Evolutionary conservation across 1,284 basidiomycete genomes (phyloP), one percentile per base, ranked within the genome.

Genomic region (Dichomitus squalens): DNA sequence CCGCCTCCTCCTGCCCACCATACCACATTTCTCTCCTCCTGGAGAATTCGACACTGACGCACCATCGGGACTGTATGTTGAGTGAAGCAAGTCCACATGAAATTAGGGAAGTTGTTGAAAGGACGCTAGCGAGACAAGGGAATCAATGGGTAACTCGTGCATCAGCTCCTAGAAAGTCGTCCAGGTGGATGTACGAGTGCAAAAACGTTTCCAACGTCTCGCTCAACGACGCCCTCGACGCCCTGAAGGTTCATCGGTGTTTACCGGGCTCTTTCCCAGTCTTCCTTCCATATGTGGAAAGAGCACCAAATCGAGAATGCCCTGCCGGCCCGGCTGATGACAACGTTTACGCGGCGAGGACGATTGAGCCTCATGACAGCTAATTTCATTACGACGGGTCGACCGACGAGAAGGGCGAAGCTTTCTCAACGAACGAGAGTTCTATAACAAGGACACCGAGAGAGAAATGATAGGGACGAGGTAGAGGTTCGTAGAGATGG

Each of bases 221-320:
- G 58, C 55, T 49, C 31, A 46, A 58, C 56, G 61, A 52, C 44
- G 58, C 29, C 29, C 52, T 60, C 61, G 52, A 60, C 58, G 57
- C 58, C 51, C 55, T 31, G 43, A 58, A 63, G 61, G 58, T 63
- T 63, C 52, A 50, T 43, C 56, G 61, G 52, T 36, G 33, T 33
- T 58, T 54, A 63, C 56, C 61, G 46, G 61, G 21, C 61, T 48
- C 61, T 40, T 46, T 51, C 61, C 61, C 58, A 63, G 55, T 25
- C 52, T n/a, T 14, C 12, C 14, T 50, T 34, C 47, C 41, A 7
- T 35, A 25, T 55, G 3, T 18, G 52, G 56, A 12, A 53, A 6
- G 6, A 31, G 6, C 11, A 6, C 29, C 29, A 6, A 11, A 31
- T 31, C 29, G 29, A 31, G 29, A 5, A 31, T 31, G 11, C 29